A percentile compares a stretch with the other conserved stretches of the same genome.
Conservation (phyloP, 169 alveolate genomes). For the Eimeria necatrix region DNA sequence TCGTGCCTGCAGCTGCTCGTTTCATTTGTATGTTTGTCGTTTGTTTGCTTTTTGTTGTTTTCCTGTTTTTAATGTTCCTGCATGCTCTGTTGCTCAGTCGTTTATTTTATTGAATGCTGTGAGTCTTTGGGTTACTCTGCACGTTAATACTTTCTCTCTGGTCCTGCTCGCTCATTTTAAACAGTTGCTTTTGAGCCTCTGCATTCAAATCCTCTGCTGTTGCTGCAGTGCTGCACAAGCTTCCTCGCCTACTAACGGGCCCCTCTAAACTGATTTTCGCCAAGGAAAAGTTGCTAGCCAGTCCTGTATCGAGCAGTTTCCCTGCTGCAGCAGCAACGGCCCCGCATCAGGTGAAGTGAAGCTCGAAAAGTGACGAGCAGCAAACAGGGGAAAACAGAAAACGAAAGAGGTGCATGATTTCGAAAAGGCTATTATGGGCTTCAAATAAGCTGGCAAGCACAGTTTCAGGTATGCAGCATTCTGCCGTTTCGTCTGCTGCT, state of each 20-base stretch:
- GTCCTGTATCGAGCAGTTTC: neutral
- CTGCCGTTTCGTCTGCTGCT: neutral
- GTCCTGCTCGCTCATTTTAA: too few species aligned
- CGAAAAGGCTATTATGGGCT: neutral
- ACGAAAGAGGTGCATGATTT: neutral
- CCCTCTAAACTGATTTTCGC: neutral
- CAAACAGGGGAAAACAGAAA: neutral
- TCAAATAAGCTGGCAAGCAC: too few species aligned
- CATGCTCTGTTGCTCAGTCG: neutral
- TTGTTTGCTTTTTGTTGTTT: neutral
- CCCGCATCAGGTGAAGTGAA: neutral
- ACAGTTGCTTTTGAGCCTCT: too few species aligned
- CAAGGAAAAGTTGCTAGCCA: neutral
- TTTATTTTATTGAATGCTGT: neutral
- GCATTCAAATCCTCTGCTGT: neutral
- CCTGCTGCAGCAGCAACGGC: neutral
- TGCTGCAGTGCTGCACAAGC: conserved; percentile 36
- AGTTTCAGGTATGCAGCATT: too few species aligned
- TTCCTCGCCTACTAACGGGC: neutral
- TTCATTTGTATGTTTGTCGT: too few species aligned
- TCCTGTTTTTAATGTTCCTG: neutral
- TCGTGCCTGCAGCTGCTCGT: too few species aligned
- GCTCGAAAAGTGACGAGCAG: neutral
- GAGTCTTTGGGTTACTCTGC: neutral
- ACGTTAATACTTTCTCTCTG: neutral